Evolutionary conservation across 805 yeast genomes (phyloP).

Genomic region (Candida sithepensis): DNA sequence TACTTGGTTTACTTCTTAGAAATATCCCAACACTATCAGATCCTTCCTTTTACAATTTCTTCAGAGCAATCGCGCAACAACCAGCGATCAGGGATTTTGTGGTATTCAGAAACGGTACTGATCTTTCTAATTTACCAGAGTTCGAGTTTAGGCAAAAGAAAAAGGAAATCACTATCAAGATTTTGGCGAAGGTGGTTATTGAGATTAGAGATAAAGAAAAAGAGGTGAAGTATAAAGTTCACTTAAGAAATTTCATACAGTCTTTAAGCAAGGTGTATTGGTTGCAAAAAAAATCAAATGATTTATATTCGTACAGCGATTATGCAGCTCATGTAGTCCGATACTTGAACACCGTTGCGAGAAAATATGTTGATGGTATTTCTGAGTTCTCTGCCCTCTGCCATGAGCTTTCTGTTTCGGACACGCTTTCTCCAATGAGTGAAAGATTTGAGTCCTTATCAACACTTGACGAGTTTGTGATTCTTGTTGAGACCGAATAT

Average conservation of each 20-base stretch:
- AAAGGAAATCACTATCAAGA: constrained; percentile 17
- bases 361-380: constrained; percentile 8
- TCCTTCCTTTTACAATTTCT: constrained; percentile 14
- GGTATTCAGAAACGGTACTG: constrained; percentile 21
- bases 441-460: constrained; percentile 24
- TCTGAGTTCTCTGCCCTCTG: constrained; percentile 20
- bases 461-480: constrained; percentile 17
- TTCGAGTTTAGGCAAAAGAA: constrained; percentile 16
- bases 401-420: constrained; percentile 18
- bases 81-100: constrained; percentile 9
- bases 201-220: constrained; percentile 9
- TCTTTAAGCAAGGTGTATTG: constrained; percentile 18
- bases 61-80: constrained; percentile 12
- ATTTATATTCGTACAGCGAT: constrained; percentile 5
- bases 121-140: constrained; percentile 11
- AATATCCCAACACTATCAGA: constrained; percentile 14
- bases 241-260: constrained; percentile 12
- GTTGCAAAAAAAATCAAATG: constrained; percentile 3
- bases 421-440: constrained; percentile 18
- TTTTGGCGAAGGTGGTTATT: constrained; percentile 19
- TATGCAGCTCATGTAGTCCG: constrained; percentile 18
- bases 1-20: constrained; percentile 14
- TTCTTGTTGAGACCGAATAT: constrained; percentile 21
- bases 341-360: constrained; percentile 25
- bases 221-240: background rate